Conservation (phyloP, 2,329 filamentous ascomycete species). For the Raffaelea ambrosiae region DNA sequence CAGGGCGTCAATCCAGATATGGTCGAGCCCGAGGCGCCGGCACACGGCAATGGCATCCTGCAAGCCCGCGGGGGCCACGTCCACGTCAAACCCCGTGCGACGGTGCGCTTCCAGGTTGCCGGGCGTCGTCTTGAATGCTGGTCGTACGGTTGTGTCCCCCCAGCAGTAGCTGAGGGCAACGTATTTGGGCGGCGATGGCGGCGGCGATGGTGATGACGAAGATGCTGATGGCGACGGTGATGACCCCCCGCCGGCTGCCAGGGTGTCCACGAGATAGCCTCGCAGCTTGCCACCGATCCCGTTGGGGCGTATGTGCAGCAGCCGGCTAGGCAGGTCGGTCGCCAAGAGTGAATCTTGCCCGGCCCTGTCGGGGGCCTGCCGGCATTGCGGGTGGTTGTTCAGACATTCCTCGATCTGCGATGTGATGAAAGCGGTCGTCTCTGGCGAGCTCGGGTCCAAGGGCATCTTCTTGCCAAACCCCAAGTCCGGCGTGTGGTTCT, state of each 20-base stretch:
- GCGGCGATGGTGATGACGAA: neutral
- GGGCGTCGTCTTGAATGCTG: neutral
- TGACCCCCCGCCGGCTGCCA: neutral
- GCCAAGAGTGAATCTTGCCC: neutral
- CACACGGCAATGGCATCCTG: neutral
- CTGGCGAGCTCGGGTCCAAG: too few species aligned
- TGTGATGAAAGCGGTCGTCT: neutral
- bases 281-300: too few species aligned
- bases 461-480: too few species aligned
- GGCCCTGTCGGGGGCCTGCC: too few species aligned
- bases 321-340: neutral
- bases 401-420: neutral
- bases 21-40: neutral
- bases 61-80: neutral
- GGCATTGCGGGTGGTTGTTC: neutral
- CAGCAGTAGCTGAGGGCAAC: constrained; percentile 1
- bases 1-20: constrained; percentile 2
- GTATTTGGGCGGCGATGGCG: neutral
- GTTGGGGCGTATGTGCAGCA: neutral
- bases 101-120: neutral
- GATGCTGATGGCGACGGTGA: too few species aligned
- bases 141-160: neutral
- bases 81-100: neutral
- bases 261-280: neutral
- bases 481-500: too few species aligned